Base-by-base conservation (phyloP, 371 early-diverging fungal genomes). In the Circinella minor region DNA sequence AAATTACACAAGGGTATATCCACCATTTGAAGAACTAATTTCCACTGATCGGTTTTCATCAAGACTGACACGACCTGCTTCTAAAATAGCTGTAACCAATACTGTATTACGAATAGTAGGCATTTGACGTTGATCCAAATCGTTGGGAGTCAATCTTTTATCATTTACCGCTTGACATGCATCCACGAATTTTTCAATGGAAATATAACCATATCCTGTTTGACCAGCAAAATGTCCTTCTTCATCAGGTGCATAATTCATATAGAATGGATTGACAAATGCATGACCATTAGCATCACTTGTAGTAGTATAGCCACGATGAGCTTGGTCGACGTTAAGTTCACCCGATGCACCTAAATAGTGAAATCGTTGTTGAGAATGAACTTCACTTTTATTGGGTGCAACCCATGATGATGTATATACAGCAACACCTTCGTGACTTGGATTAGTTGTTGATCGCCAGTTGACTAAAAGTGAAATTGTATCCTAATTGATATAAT, bases 321-420 rank as follows among this genome's bases (percentile, higher is more conserved):
- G 86, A 0, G 84, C 86, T 64, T 86, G 86, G 67, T 86, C 86
- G n/a, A 85, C 72, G 37, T 81, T 65, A 46, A 86, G 62, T 67
- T 86, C 86, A 46, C 85, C 86, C 4, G 46, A 60, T 57, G 76
- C 77, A 47, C 79, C 84, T 61, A 85, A 73, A 65, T 81, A 85
- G 51, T 77, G 77, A 78, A 86, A 85, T 18, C 81, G 79, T 62
- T 86, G 86, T 67, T 85, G 85, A 27, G 84, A 77, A 68, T 86
- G 86, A 4, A 83, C 84, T 54, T 86, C 86, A 37, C 76, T 79
- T 61, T 80, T 81, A 39, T 70, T 70, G 18, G 86, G 79, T 9
- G 86, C 86, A 15, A 76, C 73, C 86, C 86, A 86, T 13, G 83
- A 83, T n/a, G 86, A 75, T 43, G 86, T 86, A 61, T 79, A 83